Percentiles rank a stretch among this genome's conserved stretches.
Evolutionary conservation across 192 early-diverging fungal genomes (phyloP).

Genomic region (Coemansia sp.): DNA sequence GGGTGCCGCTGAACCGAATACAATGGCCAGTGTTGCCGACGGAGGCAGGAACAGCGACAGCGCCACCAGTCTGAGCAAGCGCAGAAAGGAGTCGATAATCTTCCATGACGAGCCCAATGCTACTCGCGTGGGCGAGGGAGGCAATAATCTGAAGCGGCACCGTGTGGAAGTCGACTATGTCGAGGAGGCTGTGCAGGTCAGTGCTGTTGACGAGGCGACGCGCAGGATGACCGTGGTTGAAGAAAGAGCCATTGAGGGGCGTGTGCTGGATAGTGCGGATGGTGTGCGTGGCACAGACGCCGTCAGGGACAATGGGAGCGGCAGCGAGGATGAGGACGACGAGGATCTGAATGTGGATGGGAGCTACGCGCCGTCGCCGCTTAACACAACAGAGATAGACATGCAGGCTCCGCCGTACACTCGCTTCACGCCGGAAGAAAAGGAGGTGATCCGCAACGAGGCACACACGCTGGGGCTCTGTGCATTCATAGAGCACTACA

Average conservation of each 20-base stretch:
- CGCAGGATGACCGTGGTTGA: background rate
- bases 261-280: background rate
- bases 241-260: background rate
- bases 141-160: conserved; percentile 24
- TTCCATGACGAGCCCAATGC: conserved; percentile 4
- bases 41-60: conserved; percentile 8
- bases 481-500: conserved; percentile 67
- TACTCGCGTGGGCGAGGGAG: background rate
- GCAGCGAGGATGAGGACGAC: conserved; percentile 12
- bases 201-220: background rate
- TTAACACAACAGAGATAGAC: conserved; percentile 2
- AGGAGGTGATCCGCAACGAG: conserved; percentile 37
- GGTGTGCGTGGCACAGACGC: background rate
- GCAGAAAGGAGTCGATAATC: conserved; percentile 15
- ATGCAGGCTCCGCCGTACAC: conserved; percentile 3
- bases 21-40: background rate
- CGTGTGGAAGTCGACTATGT: conserved; percentile 5
- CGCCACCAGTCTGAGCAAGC: conserved; percentile 26
- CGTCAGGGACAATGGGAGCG: conserved; percentile 4
- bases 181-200: background rate
- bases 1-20: background rate
- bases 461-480: conserved; percentile 34
- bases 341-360: conserved; percentile 45
- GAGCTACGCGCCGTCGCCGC: conserved; percentile 47
- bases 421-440: conserved; percentile 34